Evolutionary conservation across 805 yeast species (phyloP).

Genomic region (Saccharomyces jurei): DNA sequence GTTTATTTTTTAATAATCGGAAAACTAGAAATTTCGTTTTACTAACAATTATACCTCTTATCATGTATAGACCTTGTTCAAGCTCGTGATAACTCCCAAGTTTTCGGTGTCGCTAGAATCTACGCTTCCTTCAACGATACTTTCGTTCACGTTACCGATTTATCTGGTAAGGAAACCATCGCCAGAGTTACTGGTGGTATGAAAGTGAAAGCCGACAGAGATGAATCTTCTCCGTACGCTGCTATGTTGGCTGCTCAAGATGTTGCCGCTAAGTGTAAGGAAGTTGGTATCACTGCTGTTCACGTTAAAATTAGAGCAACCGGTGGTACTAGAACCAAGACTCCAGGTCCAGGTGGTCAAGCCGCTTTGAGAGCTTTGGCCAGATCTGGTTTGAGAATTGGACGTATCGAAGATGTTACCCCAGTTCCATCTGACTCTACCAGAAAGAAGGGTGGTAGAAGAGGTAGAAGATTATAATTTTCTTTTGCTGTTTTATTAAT

Average conservation of each 20-base stretch:
- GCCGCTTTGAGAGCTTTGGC: conserved; percentile 98
- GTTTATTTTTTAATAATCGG: not conserved
- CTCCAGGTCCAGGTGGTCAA: conserved; percentile 99
- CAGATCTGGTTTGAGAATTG: conserved; percentile 99
- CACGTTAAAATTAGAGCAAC: conserved; percentile 99
- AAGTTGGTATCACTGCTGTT: conserved; percentile 99
- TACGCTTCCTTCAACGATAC: conserved; percentile 99
- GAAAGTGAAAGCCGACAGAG: conserved; percentile 99
- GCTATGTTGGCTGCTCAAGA: conserved; percentile 99
- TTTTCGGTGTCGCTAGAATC: conserved; percentile 99
- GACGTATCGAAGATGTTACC: conserved; percentile 99
- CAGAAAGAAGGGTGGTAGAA: conserved; percentile 99
- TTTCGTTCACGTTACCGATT: conserved; percentile 98
- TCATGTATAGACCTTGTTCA: conserved; percentile 38
- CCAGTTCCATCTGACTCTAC: conserved; percentile 99
- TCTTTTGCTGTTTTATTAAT: not conserved
- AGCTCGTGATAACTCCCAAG: conserved; percentile 96
- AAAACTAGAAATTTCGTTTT: not conserved
- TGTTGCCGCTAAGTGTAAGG: conserved; percentile 97
- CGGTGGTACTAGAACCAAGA: conserved; percentile 99
- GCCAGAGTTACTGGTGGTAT: conserved; percentile 99
- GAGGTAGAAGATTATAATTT: conserved; percentile 97
- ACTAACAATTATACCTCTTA: conserved; percentile 10
- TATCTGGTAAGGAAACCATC: conserved; percentile 99
- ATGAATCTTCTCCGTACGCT: conserved; percentile 99